Evolutionary conservation across 768 basidiomycete species (phyloP), one percentile per base, ranked within the genome.

Genomic region (Cystobasidium tubakii): DNA sequence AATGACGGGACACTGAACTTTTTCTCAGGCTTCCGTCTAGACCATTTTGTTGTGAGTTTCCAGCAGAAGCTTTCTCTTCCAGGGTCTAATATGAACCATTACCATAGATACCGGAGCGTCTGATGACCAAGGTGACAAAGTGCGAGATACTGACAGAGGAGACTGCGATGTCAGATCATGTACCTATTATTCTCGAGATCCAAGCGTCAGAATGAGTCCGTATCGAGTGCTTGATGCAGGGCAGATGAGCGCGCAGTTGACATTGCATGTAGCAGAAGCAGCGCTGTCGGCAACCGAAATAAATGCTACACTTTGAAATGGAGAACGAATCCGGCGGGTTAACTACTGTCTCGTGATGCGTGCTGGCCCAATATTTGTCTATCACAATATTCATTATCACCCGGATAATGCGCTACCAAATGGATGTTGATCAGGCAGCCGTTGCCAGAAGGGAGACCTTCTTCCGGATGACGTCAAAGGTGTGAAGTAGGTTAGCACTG

Each of bases 11-110:
- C 53, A 36, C 69, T 46, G n/a, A 71, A 71, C 25, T 33, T 71
- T 31, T 53, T 54, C 39, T 55, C 69, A 13, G 69, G 69, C 12
- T 71, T 55, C 34, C 50, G 69, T 7, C 34, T 71, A n/a, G 69
- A 71, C 54, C 69, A 71, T 43, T 71, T 71, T 25, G 39, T 71
- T 9, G 69, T 71, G 25, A 29, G 69, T 43, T 44, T n/a, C n/a
- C n/a, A n/a, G 34, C 19, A 3, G 19, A 23, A 43, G 4, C 36
- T 44, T 33, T 36, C 43, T 39, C 65, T 17, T 3, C 3, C 15
- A 27, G 3, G 27, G 25, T 7, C 21, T 27, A 31, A 25, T 10
- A n/a, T n/a, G 3, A 21, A 10, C 62, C 9, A 34, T 9, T 21
- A 7, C 9, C 36, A 4, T 44, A 71, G 69, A 25, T 71, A 10